Percentiles rank a stretch among this genome's conserved stretches.
phyloP scores from a whole-genome alignment of 2,329 filamentous ascomycete genomes.

The Phaeoacremonium minimum region DNA sequence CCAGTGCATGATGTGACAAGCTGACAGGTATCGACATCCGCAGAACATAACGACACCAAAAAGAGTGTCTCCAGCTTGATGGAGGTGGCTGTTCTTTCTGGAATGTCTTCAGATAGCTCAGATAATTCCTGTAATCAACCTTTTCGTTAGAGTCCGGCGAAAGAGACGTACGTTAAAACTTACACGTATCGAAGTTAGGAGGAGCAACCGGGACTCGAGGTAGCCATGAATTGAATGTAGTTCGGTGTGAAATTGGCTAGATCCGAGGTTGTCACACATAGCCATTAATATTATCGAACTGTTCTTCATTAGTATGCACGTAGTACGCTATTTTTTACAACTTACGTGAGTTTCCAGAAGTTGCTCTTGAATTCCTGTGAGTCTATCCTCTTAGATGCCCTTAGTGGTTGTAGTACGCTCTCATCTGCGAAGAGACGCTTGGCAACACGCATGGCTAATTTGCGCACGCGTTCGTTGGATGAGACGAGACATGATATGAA shows the following conservation, averaged over 20 bases:
- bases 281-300: constrained; percentile 40
- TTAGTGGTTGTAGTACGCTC: constrained; percentile 27
- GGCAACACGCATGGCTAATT: constrained; percentile 41
- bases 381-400: constrained; percentile 27
- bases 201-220: constrained; percentile 47
- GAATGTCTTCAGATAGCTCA: constrained; percentile 47
- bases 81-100: constrained; percentile 47
- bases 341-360: constrained; percentile 51
- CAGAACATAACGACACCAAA: constrained; percentile 59
- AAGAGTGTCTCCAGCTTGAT: constrained; percentile 59
- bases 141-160: no score
- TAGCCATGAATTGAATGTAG: constrained; percentile 50
- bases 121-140: constrained; percentile 43
- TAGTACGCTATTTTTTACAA: no score
- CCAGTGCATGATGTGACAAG: constrained; percentile 59
- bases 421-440: constrained; percentile 40
- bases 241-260: constrained; percentile 35
- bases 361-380: constrained; percentile 33
- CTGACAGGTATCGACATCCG: constrained; percentile 62
- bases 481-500: constrained; percentile 53
- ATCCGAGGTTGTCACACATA: constrained; percentile 43
- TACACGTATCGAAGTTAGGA: constrained; percentile 48
- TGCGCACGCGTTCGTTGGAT: constrained; percentile 42
- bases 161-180: no score
- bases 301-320: constrained; percentile 2